Evolutionary conservation across 2,329 filamentous ascomycete species (phyloP), one percentile per base, ranked within the genome.

Genomic region (Neocucurbitaria cava): DNA sequence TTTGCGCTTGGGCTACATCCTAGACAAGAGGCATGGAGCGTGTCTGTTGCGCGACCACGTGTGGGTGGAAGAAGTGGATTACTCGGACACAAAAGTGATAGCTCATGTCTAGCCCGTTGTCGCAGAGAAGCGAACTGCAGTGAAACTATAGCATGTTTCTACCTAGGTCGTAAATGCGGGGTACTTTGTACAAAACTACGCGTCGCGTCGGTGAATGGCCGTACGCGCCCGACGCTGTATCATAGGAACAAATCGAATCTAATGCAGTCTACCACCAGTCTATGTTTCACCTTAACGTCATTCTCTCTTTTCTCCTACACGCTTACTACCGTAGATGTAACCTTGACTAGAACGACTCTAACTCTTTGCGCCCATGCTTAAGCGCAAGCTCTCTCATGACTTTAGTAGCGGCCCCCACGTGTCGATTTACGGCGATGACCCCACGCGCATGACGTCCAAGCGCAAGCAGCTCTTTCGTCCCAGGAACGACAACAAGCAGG

Each of bases 381-480:
- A 68, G 60, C 64, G 65, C 52, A 68, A 68, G 58, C 52, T 51
- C 48, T 62, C 62, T 35, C 39, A 49, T 42, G 58, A 60, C 21
- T 20, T 46, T 21, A 54, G 54, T 48, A 42, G 48, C 46, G 54
- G 47, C 57, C 58, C 62, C 58, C 61, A 62, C 56, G 54, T 49
- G 50, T 68, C 65, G 46, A 58, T 68, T 41, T 67, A 56, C 55
- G 62, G 50, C 39, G 56, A 60, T 44, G 58, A 59, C 52, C 59
- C 59, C 49, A 59, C 55, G 58, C 59, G 51, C 24, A 55, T 58
- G 62, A 57, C 53, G 44, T 48, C 56, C 48, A 58, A 62, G 53
- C 61, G 58, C 53, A 63, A 60, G 62, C 64, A 63, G 49, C 59
- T 65, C 52, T 68, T 64, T 46, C 64, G 64, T 17, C 33, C 55